Evolutionary conservation across 2,329 filamentous ascomycete genomes (phyloP), one percentile per base, ranked within the genome.

Genomic region (Scleromitrula shiraiana): DNA sequence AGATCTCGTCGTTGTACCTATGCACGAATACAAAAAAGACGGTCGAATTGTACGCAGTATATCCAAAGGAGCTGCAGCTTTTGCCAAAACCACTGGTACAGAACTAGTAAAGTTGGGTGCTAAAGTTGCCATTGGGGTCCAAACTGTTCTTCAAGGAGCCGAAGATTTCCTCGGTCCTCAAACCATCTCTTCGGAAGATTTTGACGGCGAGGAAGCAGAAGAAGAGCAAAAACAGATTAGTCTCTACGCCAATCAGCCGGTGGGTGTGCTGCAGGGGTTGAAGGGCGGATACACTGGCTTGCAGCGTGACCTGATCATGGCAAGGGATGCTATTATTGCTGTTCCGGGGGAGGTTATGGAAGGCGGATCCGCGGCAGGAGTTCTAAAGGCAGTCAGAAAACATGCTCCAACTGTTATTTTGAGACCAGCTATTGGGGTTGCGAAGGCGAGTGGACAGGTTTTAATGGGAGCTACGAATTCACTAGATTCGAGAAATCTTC

Each of bases 51-150:
- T 98, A 4, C 85, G 93, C 45, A 93, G 88, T 64, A 84, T 98
- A 44, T 83, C 88, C 52, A 97, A 95, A 67, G 93, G 94, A 2
- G 89, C 90, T 0, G 72, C 83, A 7, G 84, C 88, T 2, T 98
- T 98, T 67, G 90, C 88, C 29, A 90, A 86, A 61, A 96, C 89
- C 1, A 98, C 93, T 0, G 90, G 90, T 2, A 94, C 85, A 0
- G 93, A 96, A 63, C 75, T 97, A n/a, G 85, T 95, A 54, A 93
- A 93, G 60, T 74, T 98, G 0, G 91, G 93, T 10, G 93, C 93
- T 38, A 97, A 96, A 66, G 73, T 97, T 42, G 91, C 91, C 0
- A 87, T 97, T 41, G 93, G 93, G 27, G 95, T 94, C 3, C 93
- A 97, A 61, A 93, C 85, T n/a, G 81, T 90, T 14, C 77, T 98